Evolutionary conservation across 2,329 filamentous ascomycete species (phyloP).

Genomic region (Huntiella decipiens): DNA sequence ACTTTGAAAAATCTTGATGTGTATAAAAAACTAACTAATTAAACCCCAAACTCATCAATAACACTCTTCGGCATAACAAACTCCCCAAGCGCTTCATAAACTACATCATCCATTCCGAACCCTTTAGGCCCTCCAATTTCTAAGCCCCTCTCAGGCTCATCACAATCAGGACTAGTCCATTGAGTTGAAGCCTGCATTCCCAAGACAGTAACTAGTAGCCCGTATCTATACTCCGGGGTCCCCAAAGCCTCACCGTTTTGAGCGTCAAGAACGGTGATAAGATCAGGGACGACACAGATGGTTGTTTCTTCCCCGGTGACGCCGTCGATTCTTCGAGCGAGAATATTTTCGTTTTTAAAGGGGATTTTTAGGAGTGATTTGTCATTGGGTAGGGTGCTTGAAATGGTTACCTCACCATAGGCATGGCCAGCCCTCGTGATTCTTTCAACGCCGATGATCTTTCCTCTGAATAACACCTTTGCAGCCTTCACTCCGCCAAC

Average conservation of each 20-base stretch:
- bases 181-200: conserved; percentile 26
- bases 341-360: conserved; percentile 58
- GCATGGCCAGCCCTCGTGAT: conserved; percentile 36
- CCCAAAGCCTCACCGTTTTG: conserved; percentile 37
- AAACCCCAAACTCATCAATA: conserved; percentile 27
- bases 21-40: not conserved
- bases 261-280: conserved; percentile 35
- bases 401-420: conserved; percentile 38
- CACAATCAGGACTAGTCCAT: conserved; percentile 19
- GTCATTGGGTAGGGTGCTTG: conserved; percentile 23
- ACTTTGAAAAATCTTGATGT: not conserved
- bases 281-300: conserved; percentile 35
- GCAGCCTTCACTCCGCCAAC: conserved; percentile 34
- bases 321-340: conserved; percentile 24
- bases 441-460: conserved; percentile 41
- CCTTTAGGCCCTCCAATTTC: conserved; percentile 29
- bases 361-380: conserved; percentile 36
- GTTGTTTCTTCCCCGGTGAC: conserved; percentile 16
- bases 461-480: conserved; percentile 41
- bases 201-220: conserved; percentile 29
- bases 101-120: conserved; percentile 29
- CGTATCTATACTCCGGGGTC: conserved; percentile 36
- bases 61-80: conserved; percentile 32
- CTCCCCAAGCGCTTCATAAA: conserved; percentile 27
- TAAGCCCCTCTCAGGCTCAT: conserved; percentile 25